These are phyloP conservation scores for Colletotrichum truncatum DNA, from an alignment of 2,329 filamentous ascomycete genomes.

Conservation along the genomic window DNA sequence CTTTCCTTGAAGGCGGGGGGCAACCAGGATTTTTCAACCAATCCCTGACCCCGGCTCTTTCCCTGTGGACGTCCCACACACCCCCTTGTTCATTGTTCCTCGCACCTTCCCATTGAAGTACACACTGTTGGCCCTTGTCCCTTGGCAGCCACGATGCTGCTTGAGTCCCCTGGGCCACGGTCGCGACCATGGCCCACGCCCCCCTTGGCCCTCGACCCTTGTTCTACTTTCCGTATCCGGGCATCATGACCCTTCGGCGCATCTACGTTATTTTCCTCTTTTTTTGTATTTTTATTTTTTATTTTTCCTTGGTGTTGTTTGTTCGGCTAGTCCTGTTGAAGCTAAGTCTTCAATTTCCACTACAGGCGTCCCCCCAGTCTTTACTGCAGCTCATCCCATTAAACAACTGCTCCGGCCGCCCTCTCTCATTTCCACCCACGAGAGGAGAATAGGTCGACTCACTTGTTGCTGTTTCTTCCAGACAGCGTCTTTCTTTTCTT, in stretches of 20 bases:
- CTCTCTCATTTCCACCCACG: conserved; percentile 19
- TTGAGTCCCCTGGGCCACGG: not conserved
- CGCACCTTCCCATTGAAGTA: conserved; percentile 25
- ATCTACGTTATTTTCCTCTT: not conserved
- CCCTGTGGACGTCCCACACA: not conserved
- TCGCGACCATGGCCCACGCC: not conserved
- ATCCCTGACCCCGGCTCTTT: conserved; percentile 13
- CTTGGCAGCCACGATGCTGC: conserved; percentile 25
- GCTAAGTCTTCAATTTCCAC: conserved; percentile 12
- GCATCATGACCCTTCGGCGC: conserved; percentile 11
- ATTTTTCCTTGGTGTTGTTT: not conserved
- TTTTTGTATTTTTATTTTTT: not conserved
- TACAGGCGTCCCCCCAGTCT: not conserved
- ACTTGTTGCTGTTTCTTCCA: conserved; percentile 1
- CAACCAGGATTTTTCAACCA: no score
- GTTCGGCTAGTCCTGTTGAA: conserved; percentile 2
- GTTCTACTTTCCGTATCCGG: conserved; percentile 18
- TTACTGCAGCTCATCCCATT: conserved; percentile 6
- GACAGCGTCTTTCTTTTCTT: conserved; percentile 20
- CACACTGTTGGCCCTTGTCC: not conserved
- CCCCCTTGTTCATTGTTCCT: not conserved
- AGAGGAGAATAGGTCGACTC: not conserved
- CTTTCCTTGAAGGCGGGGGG: no score
- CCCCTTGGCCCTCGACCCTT: not conserved
- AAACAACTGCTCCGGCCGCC: conserved; percentile 20